phyloP scores from a whole-genome alignment of 2,329 filamentous ascomycete species.

The Endothia cerciana region DNA sequence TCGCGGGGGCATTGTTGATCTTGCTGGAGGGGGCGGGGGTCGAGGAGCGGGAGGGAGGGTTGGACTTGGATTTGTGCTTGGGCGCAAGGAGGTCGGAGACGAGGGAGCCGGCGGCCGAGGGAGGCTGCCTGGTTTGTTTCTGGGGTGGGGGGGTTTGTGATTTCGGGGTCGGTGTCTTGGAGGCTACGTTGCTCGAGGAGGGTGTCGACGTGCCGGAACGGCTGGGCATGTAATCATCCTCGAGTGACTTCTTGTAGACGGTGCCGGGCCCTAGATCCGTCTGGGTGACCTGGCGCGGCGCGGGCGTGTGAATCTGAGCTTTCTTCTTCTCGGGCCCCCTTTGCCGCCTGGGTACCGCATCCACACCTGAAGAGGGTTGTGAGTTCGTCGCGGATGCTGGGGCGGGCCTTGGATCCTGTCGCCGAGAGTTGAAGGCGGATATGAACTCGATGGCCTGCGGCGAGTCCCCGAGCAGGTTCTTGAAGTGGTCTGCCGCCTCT shows the following conservation, averaged over 20 bases:
- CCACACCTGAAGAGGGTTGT: conserved; percentile 35
- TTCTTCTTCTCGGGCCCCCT: conserved; percentile 59
- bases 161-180: conserved; percentile 52
- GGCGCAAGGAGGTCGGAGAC: conserved; percentile 70
- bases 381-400: conserved; percentile 29
- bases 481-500: conserved; percentile 82
- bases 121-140: conserved; percentile 53
- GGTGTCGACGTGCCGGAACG: conserved; percentile 46
- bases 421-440: conserved; percentile 75
- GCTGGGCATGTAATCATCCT: conserved; percentile 73
- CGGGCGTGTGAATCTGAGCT: conserved; percentile 63
- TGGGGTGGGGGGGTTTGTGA: conserved; percentile 52
- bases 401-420: conserved; percentile 47
- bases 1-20: conserved; percentile 45
- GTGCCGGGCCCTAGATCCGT: conserved; percentile 65
- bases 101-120: conserved; percentile 75
- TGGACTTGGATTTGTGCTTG: conserved; percentile 59
- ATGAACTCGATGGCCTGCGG: conserved; percentile 77
- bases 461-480: conserved; percentile 85
- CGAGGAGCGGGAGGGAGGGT: conserved; percentile 54
- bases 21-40: conserved; percentile 53
- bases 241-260: conserved; percentile 74
- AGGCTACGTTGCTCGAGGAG: conserved; percentile 43
- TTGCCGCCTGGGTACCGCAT: conserved; percentile 53
- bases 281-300: conserved; percentile 66